Conservation (phyloP, 164 flowering plant species). For the Tetracentron sinense region DNA sequence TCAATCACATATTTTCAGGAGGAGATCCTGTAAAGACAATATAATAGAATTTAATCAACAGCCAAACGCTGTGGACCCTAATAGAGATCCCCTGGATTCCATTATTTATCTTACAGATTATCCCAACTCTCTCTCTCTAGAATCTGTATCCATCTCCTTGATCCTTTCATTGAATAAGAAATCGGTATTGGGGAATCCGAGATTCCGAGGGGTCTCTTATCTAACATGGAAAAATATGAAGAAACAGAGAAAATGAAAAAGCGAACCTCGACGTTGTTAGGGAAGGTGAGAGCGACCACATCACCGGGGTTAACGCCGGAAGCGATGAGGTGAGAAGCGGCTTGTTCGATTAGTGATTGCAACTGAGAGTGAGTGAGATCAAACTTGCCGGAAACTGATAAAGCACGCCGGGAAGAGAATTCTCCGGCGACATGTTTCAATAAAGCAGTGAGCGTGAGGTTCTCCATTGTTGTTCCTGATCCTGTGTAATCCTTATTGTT, state of each 20-base stretch:
- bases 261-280: slow-evolving; percentile 76
- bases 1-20: too few relatives aligned
- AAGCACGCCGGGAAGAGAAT: slow-evolving; percentile 54
- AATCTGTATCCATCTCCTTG: too few relatives aligned
- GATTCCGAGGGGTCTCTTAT: too few relatives aligned
- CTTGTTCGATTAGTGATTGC: slow-evolving; percentile 50
- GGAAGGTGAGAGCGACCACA: slow-evolving; percentile 89
- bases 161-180: too few relatives aligned
- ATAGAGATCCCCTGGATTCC: too few relatives aligned
- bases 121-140: too few relatives aligned
- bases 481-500: not conserved
- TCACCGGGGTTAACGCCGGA: slow-evolving; percentile 61
- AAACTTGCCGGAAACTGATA: slow-evolving; percentile 65
- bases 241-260: not conserved
- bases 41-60: too few relatives aligned
- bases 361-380: slow-evolving; percentile 61
- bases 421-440: slow-evolving; percentile 43
- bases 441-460: slow-evolving; percentile 53
- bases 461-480: slow-evolving; percentile 29
- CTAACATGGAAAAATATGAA: too few relatives aligned
- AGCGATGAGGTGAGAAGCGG: slow-evolving; percentile 53
- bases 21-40: too few relatives aligned
- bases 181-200: too few relatives aligned
- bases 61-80: too few relatives aligned
- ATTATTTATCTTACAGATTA: too few relatives aligned